A percentile compares a stretch with the other conserved stretches of the same genome.
phyloP scores from a whole-genome alignment of 805 yeast species.

The Pichia phayaonensis region DNA sequence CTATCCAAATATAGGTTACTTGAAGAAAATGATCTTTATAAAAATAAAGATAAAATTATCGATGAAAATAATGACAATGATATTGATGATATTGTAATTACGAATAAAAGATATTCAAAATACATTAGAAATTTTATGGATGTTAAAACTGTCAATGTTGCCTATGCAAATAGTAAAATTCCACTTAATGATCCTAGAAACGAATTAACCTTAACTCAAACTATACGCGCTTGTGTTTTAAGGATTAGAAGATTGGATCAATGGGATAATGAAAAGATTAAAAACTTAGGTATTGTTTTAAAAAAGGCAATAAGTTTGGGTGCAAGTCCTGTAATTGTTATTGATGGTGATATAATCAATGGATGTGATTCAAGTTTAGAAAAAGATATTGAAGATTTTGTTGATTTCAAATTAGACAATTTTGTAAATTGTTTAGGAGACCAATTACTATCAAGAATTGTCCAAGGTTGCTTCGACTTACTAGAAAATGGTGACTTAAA shows the following conservation, averaged over 20 bases:
- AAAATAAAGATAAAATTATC: conserved; percentile 14
- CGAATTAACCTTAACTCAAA: conserved; percentile 27
- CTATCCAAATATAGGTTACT: conserved; percentile 58
- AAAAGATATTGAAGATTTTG: conserved; percentile 12
- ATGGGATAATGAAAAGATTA: conserved; percentile 5
- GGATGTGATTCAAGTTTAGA: conserved; percentile 15
- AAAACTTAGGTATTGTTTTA: conserved; percentile 6
- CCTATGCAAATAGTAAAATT: background rate
- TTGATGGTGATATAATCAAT: conserved; percentile 32
- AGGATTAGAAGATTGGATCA: conserved; percentile 37
- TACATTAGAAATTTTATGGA: conserved; percentile 25
- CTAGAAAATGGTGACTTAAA: conserved; percentile 12
- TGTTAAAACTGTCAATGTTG: conserved; percentile 13
- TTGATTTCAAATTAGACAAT: conserved; percentile 11
- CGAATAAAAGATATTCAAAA: conserved; percentile 29
- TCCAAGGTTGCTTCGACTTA: conserved; percentile 33
- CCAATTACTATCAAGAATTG: conserved; percentile 18
- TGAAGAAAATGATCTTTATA: conserved; percentile 27
- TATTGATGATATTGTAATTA: background rate
- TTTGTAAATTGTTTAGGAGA: conserved; percentile 2
- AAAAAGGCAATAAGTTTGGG: conserved; percentile 34
- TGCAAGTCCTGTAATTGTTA: conserved; percentile 60
- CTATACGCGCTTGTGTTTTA: conserved; percentile 50
- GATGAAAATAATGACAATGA: background rate
- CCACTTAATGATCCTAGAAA: conserved; percentile 6